Evolutionary conservation across 2,329 filamentous ascomycete genomes (phyloP).

Genomic region (Cercospora berteroae): DNA sequence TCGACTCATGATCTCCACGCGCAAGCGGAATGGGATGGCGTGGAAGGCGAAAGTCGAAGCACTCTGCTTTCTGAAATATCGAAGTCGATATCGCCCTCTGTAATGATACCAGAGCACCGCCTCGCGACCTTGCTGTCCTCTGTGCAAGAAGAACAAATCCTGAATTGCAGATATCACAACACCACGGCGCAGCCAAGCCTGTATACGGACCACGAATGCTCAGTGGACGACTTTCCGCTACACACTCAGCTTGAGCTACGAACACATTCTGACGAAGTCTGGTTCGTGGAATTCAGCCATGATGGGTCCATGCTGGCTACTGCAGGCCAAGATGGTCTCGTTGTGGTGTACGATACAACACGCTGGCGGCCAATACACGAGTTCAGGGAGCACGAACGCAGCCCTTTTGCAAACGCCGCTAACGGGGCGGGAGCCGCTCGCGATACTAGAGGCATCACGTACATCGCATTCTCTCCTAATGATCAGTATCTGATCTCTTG

Average conservation of each 20-base stretch:
- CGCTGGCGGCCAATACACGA: constrained; percentile 63
- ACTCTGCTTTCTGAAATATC: constrained; percentile 77
- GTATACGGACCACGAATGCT: constrained; percentile 84
- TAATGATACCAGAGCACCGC: constrained; percentile 93
- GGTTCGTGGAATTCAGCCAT: constrained; percentile 87
- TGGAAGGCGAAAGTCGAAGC: constrained; percentile 70
- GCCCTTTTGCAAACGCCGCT: constrained; percentile 16
- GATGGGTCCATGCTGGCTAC: constrained; percentile 80
- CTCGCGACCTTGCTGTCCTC: constrained; percentile 77
- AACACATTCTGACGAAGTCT: constrained; percentile 78
- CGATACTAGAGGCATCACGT: constrained; percentile 61
- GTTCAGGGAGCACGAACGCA: constrained; percentile 35
- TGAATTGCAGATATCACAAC: constrained; percentile 85
- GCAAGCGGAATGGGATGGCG: constrained; percentile 83
- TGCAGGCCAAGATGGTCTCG: constrained; percentile 70
- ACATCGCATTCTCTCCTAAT: constrained; percentile 88
- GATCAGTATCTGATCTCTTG: constrained; percentile 83
- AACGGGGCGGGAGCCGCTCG: constrained; percentile 14
- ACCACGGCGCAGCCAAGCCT: constrained; percentile 74
- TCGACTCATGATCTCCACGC: constrained; percentile 71
- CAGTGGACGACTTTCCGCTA: constrained; percentile 74
- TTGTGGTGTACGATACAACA: constrained; percentile 78
- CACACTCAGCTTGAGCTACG: constrained; percentile 68
- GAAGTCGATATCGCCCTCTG: constrained; percentile 86
- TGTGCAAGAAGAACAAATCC: constrained; percentile 80